Evolutionary conservation across 2,329 filamentous ascomycete genomes (phyloP).

Genomic region (Thielaviopsis ethacetica): DNA sequence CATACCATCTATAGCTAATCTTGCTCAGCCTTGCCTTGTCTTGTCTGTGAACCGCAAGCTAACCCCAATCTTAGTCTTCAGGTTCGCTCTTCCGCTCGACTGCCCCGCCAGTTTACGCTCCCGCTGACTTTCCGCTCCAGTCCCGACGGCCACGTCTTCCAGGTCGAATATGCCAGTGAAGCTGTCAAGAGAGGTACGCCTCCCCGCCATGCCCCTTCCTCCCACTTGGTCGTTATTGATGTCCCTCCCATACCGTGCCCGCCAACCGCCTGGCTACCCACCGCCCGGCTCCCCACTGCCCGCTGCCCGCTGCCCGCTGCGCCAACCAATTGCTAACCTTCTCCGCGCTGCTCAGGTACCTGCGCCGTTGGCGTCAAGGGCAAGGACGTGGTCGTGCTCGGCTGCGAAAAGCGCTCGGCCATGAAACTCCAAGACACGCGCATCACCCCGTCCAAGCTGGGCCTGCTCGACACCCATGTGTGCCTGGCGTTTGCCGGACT

Average conservation of each 20-base stretch:
- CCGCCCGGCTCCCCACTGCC: no score
- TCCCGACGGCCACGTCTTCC: constrained; percentile 98
- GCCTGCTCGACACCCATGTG: constrained; percentile 86
- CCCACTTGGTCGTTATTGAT: neutral
- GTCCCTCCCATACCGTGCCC: no score
- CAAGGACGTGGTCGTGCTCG: constrained; percentile 80
- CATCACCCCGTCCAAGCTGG: constrained; percentile 98
- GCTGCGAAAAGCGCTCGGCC: constrained; percentile 95
- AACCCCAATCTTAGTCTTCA: constrained; percentile 56
- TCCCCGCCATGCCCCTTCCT: constrained; percentile 2
- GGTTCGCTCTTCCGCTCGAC: constrained; percentile 32
- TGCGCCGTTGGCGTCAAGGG: constrained; percentile 98
- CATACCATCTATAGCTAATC: constrained; percentile 16
- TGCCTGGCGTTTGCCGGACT: constrained; percentile 93
- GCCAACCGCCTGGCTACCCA: no score
- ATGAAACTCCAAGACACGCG: constrained; percentile 99
- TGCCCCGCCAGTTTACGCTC: constrained; percentile 35
- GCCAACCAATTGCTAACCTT: constrained; percentile 3
- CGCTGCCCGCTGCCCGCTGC: neutral
- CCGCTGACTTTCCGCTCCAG: constrained; percentile 39
- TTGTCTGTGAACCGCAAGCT: constrained; percentile 22
- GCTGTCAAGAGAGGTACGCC: constrained; percentile 84
- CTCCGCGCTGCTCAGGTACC: constrained; percentile 45
- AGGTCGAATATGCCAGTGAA: constrained; percentile 98
- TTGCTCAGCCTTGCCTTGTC: constrained; percentile 18